Percentiles rank a stretch among this genome's conserved stretches.
Evolutionary conservation across 495 filamentous ascomycete genomes (phyloP).

Genomic region (Aspergillus conjunctus): DNA sequence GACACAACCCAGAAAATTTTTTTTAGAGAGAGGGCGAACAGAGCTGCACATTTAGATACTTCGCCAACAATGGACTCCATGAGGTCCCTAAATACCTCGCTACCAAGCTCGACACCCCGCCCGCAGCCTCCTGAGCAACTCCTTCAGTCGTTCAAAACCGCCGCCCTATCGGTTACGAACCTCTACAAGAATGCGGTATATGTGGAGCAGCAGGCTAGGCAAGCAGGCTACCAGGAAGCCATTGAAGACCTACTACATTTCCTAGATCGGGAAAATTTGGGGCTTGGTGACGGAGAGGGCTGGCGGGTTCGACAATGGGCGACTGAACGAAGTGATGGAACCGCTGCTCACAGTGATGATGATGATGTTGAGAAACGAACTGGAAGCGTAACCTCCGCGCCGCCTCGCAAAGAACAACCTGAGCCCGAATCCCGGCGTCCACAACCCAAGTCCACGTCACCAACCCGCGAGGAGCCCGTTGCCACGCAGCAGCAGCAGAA

Average conservation of each 20-base stretch:
- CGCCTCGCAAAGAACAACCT: slow-evolving; percentile 53
- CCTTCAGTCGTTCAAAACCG: slow-evolving; percentile 84
- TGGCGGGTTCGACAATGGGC: slow-evolving; percentile 84
- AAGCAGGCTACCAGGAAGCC: slow-evolving; percentile 89
- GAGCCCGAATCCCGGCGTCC: slow-evolving; percentile 39
- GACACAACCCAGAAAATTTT: not conserved
- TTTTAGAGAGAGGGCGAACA: slow-evolving; percentile 7
- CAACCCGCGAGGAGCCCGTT: slow-evolving; percentile 50
- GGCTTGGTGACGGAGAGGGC: slow-evolving; percentile 76
- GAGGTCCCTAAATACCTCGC: slow-evolving; percentile 69
- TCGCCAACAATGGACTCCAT: slow-evolving; percentile 67
- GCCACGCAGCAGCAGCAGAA: slow-evolving; percentile 32
- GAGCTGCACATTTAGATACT: slow-evolving; percentile 21
- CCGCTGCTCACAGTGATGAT: slow-evolving; percentile 70
- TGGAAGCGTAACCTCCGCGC: slow-evolving; percentile 61
- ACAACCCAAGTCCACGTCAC: slow-evolving; percentile 40
- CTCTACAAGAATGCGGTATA: slow-evolving; percentile 88
- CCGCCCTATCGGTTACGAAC: slow-evolving; percentile 92
- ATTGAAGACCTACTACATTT: slow-evolving; percentile 86
- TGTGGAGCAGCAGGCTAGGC: slow-evolving; percentile 70
- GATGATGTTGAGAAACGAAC: slow-evolving; percentile 62
- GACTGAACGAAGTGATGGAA: slow-evolving; percentile 72
- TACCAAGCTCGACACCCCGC: slow-evolving; percentile 55
- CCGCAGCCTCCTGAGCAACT: slow-evolving; percentile 75
- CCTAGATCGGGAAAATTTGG: slow-evolving; percentile 77